Evolutionary conservation across 2,329 filamentous ascomycete genomes (phyloP).

Genomic region (Aciculosporium take): DNA sequence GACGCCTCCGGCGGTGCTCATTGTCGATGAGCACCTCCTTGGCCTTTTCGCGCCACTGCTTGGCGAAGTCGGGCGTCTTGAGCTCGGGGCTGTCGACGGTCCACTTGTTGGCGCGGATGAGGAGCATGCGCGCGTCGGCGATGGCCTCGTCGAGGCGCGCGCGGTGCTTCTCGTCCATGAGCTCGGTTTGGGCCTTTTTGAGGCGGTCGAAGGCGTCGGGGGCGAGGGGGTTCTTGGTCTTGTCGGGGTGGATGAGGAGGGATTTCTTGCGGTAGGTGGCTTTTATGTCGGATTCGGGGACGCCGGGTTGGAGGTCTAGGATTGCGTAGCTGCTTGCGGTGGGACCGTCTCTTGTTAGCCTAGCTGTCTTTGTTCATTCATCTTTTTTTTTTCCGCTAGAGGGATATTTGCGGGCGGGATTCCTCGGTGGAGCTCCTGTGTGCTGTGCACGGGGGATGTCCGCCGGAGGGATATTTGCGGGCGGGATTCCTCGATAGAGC

Average conservation of each 20-base stretch:
- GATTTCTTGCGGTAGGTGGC: conserved; percentile 89
- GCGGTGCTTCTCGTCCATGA: conserved; percentile 90
- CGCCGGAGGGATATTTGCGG: too few relatives aligned
- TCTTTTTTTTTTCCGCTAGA: not conserved
- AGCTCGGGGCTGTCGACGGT: conserved; percentile 78
- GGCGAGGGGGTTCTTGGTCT: conserved; percentile 78
- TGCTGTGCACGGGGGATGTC: too few relatives aligned
- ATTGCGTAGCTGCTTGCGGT: conserved; percentile 60
- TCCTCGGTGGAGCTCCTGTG: too few relatives aligned
- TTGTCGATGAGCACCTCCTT: conserved; percentile 85
- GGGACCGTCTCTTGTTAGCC: too few relatives aligned
- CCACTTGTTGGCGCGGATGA: conserved; percentile 90
- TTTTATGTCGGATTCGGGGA: conserved; percentile 94
- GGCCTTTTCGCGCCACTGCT: conserved; percentile 80
- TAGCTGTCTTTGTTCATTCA: not conserved
- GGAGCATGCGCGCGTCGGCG: conserved; percentile 83
- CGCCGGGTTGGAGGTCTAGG: conserved; percentile 86
- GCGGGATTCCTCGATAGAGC: not conserved
- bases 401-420: too few relatives aligned
- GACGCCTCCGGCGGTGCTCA: conserved; percentile 68
- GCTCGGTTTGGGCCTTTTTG: conserved; percentile 81
- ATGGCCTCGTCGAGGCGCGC: conserved; percentile 83
- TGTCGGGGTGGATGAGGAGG: conserved; percentile 97
- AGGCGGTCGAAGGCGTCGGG: conserved; percentile 94
- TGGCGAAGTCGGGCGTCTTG: conserved; percentile 68